Evolutionary conservation across 345 rosid genomes (phyloP).

Genomic region (Populus ilicifolia): DNA sequence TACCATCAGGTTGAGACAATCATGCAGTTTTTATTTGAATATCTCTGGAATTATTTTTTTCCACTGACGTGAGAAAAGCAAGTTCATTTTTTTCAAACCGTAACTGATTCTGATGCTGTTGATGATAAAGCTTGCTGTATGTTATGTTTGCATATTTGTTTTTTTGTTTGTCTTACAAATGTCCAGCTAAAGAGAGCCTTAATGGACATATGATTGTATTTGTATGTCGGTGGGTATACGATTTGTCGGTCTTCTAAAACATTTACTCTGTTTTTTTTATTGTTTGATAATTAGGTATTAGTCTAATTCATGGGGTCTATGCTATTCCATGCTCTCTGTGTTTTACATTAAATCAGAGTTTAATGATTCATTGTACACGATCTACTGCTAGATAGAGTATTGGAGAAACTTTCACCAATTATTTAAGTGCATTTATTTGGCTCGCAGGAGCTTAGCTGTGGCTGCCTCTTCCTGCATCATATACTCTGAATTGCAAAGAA

Average conservation of each 20-base stretch:
- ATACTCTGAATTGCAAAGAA: neutral
- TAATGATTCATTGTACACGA: slow-evolving; percentile 16
- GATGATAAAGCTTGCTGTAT: neutral
- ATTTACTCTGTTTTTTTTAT: neutral
- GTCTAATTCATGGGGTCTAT: too few relatives aligned
- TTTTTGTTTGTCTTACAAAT: neutral
- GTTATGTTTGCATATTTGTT: neutral
- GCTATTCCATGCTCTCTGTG: neutral
- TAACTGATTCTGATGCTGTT: neutral
- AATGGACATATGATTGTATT: neutral
- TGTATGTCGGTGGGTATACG: neutral
- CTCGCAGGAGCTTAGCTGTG: slow-evolving; percentile 1
- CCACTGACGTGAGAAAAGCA: neutral
- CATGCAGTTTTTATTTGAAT: neutral
- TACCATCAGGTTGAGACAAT: neutral
- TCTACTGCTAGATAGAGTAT: neutral
- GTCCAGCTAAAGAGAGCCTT: neutral
- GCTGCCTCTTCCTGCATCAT: neutral
- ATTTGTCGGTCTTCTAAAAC: too few relatives aligned
- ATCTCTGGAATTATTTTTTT: neutral
- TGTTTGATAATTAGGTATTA: neutral
- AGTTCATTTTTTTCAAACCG: neutral
- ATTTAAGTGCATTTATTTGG: neutral
- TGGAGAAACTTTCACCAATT: neutral
- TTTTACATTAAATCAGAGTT: neutral